Conservation (phyloP, 2,329 filamentous ascomycete species). For the Sporothrix brunneoviolacea region DNA sequence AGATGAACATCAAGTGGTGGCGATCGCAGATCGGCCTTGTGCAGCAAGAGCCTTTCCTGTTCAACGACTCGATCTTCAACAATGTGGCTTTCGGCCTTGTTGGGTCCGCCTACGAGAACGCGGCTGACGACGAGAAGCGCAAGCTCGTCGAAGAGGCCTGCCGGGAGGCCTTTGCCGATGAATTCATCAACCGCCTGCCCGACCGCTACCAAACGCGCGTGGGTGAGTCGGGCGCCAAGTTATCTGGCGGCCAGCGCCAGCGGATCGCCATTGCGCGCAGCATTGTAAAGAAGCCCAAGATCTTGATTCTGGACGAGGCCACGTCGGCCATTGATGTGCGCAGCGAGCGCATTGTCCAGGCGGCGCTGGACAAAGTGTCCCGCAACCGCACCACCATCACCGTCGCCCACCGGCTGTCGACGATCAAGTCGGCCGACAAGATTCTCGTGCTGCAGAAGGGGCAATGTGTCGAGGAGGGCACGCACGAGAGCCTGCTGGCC, state of each 20-base stretch:
- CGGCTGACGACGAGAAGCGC: constrained; percentile 36
- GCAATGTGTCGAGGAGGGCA: constrained; percentile 64
- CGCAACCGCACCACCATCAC: constrained; percentile 27
- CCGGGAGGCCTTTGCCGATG: constrained; percentile 60
- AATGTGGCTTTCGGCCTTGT: constrained; percentile 49
- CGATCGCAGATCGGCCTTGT: constrained; percentile 39
- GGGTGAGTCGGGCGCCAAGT: constrained; percentile 72
- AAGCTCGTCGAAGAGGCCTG: constrained; percentile 58
- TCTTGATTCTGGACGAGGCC: constrained; percentile 26
- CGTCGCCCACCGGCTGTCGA: constrained; percentile 49
- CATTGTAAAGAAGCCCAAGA: constrained; percentile 25
- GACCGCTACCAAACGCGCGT: constrained; percentile 66
- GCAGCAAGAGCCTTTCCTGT: constrained; percentile 36
- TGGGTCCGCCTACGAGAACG: constrained; percentile 33
- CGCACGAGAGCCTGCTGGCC: constrained; percentile 62
- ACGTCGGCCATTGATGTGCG: constrained; percentile 46
- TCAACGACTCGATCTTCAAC: constrained; percentile 41
- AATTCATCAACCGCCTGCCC: constrained; percentile 60
- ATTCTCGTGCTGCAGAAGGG: constrained; percentile 73
- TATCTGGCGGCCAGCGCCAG: constrained; percentile 73
- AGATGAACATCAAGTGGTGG: constrained; percentile 57
- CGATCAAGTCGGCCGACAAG: constrained; percentile 68
- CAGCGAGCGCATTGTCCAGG: constrained; percentile 25
- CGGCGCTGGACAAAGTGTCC: constrained; percentile 24
- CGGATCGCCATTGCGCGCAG: constrained; percentile 53